Conservation (phyloP, 169 alveolate genomes). For the Plasmodium reichenowi region DNA sequence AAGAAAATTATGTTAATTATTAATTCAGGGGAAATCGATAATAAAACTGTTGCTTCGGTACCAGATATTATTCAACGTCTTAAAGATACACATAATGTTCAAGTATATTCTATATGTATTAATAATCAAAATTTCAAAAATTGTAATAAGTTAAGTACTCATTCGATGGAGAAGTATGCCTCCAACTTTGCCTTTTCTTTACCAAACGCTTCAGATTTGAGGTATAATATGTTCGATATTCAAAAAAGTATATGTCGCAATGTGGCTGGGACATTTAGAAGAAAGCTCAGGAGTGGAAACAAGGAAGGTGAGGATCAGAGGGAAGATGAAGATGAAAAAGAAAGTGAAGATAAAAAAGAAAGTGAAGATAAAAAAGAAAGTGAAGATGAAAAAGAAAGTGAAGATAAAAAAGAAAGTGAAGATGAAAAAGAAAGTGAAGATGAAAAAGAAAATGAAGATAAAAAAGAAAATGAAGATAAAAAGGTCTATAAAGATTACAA, state of each 20-base stretch:
- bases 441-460: not conserved
- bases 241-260: constrained; percentile 22
- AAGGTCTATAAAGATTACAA: too few relatives aligned
- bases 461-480: not conserved
- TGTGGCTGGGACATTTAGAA: not conserved
- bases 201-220: not conserved
- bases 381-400: not conserved
- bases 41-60: not conserved
- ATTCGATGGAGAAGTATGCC: not conserved
- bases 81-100: not conserved
- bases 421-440: not conserved
- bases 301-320: not conserved
- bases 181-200: constrained; percentile 9
- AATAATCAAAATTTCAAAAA: not conserved
- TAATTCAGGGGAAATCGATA: constrained; percentile 7
- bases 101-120: constrained; percentile 34
- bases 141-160: not conserved
- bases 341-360: not conserved
- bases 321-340: not conserved
- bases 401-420: not conserved
- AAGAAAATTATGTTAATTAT: constrained; percentile 41
- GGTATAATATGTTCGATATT: not conserved
- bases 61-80: not conserved
- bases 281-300: not conserved
- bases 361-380: not conserved